Conservation (phyloP, 2,329 filamentous ascomycete genomes). For the Xylariales sp. region DNA sequence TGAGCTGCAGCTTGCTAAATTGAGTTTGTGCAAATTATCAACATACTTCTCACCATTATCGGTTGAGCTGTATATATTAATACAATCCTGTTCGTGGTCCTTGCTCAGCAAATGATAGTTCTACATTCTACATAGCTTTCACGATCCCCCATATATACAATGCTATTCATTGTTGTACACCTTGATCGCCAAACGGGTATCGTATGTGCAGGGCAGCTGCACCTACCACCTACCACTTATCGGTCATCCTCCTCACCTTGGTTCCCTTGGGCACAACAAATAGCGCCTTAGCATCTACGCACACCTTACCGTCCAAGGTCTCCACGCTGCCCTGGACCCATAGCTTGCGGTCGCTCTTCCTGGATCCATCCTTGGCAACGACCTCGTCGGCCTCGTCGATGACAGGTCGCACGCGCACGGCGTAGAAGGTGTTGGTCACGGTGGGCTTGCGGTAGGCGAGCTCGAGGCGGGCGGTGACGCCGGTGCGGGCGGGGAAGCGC, state of each 20-base stretch:
- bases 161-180: too few relatives aligned
- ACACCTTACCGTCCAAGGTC: slow-evolving; percentile 48
- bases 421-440: slow-evolving; percentile 57
- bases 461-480: slow-evolving; percentile 53
- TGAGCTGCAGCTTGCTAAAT: too few relatives aligned
- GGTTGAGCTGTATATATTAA: too few relatives aligned
- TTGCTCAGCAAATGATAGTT: too few relatives aligned
- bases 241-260: slow-evolving; percentile 28
- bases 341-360: slow-evolving; percentile 40
- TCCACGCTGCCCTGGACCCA: slow-evolving; percentile 53
- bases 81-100: too few relatives aligned
- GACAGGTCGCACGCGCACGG: slow-evolving; percentile 48
- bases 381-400: slow-evolving; percentile 16
- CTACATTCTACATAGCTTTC: too few relatives aligned
- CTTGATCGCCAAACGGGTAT: too few relatives aligned
- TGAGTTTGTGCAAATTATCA: too few relatives aligned
- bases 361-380: slow-evolving; percentile 11
- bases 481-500: slow-evolving; percentile 40
- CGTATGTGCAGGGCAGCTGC: too few relatives aligned
- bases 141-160: too few relatives aligned
- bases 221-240: too few relatives aligned
- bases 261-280: slow-evolving; percentile 55
- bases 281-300: slow-evolving; percentile 53
- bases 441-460: slow-evolving; percentile 61
- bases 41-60: too few relatives aligned